Conservation (phyloP, 2,329 filamentous ascomycete genomes). For the Fusarium drepaniforme region DNA sequence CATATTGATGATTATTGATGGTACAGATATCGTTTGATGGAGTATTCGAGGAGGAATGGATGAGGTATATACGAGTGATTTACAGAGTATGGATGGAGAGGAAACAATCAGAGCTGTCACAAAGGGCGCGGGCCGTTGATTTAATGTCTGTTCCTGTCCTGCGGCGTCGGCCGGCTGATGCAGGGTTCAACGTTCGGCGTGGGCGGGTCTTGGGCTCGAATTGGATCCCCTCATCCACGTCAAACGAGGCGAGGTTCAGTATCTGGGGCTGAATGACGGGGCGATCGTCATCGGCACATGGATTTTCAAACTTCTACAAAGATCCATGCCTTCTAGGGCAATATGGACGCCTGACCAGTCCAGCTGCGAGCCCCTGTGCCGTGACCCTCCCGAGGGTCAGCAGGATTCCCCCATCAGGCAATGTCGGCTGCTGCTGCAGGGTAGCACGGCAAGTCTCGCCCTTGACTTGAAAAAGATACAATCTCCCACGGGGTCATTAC, state of each 20-base stretch:
- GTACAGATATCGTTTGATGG: neutral
- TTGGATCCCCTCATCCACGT: conserved; percentile 10
- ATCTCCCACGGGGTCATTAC: neutral
- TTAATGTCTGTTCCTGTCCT: conserved; percentile 20
- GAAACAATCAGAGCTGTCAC: conserved; percentile 15
- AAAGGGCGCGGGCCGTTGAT: conserved; percentile 34
- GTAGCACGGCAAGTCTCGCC: conserved; percentile 27
- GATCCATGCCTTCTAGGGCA: neutral
- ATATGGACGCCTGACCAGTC: conserved; percentile 29
- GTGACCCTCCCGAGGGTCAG: conserved; percentile 43
- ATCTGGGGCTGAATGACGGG: conserved; percentile 17
- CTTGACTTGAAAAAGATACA: conserved; percentile 28
- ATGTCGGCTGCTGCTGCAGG: conserved; percentile 11
- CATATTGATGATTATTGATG: conserved; percentile 23
- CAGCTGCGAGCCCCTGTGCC: conserved; percentile 15
- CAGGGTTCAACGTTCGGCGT: conserved; percentile 23
- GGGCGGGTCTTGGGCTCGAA: conserved; percentile 19
- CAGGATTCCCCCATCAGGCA: conserved; percentile 35
- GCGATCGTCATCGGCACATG: conserved; percentile 2
- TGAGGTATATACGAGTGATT: neutral
- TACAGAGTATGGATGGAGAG: conserved; percentile 9
- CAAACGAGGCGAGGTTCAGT: conserved; percentile 9
- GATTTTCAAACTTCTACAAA: neutral
- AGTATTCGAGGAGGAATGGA: neutral
- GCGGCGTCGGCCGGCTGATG: conserved; percentile 11